phyloP scores from a whole-genome alignment of 192 early-diverging fungal genomes.

The Gonapodya sp. region DNA sequence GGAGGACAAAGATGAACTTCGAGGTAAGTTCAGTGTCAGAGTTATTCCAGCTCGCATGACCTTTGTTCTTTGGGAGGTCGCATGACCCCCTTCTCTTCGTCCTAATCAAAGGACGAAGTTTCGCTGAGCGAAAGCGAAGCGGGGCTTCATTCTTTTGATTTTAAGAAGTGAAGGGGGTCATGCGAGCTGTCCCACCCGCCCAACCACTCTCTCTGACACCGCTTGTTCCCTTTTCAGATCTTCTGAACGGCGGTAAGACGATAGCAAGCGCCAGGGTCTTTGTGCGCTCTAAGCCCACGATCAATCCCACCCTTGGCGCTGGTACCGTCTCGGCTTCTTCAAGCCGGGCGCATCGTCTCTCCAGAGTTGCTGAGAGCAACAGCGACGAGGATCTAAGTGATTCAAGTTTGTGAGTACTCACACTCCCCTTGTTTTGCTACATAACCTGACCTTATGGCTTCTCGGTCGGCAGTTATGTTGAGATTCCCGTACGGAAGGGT shows the following conservation, averaged over 20 bases:
- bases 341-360: not conserved
- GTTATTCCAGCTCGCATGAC: no score
- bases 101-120: not conserved
- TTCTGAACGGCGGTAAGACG: not conserved
- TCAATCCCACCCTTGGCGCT: not conserved
- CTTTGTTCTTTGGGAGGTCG: no score
- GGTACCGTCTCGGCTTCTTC: not conserved
- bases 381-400: not conserved
- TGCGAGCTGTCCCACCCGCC: constrained; percentile 1
- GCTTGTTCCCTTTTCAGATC: not conserved
- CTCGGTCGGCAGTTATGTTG: not conserved
- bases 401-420: not conserved
- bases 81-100: no score
- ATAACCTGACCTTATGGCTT: not conserved
- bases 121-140: not conserved
- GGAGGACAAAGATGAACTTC: no score
- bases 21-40: no score
- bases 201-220: not conserved
- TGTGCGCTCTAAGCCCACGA: not conserved
- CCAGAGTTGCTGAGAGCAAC: not conserved
- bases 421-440: not conserved
- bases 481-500: not conserved
- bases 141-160: not conserved
- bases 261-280: not conserved
- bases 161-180: not conserved